Evolutionary conservation across 768 basidiomycete genomes (phyloP).

Genomic region (Lentinus brumalis): DNA sequence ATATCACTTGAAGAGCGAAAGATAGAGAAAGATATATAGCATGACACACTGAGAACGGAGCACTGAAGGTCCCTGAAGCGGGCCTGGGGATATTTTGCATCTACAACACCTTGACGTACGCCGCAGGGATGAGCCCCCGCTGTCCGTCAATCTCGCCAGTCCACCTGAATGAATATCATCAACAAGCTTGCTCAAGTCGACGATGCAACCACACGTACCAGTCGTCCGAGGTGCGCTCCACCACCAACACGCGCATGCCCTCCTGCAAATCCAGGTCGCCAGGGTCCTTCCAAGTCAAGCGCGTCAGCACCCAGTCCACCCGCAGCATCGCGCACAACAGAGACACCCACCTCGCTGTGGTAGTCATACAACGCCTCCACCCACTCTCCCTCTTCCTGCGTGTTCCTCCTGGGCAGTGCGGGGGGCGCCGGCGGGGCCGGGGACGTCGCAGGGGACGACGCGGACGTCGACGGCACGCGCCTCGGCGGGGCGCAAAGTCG

Average conservation of each 20-base stretch:
- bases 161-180: constrained; percentile 26
- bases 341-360: constrained; percentile 56
- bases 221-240: constrained; percentile 70
- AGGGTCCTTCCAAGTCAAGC: constrained; percentile 50
- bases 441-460: constrained; percentile 14
- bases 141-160: constrained; percentile 30
- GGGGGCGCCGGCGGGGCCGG: constrained; percentile 20
- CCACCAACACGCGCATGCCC: constrained; percentile 60
- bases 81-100: background rate
- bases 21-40: background rate
- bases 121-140: constrained; percentile 31
- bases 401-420: constrained; percentile 34
- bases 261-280: constrained; percentile 64
- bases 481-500: constrained; percentile 58
- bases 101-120: constrained; percentile 30
- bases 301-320: constrained; percentile 5
- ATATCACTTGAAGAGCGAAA: background rate
- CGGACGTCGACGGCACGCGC: constrained; percentile 29
- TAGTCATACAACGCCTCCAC: constrained; percentile 80
- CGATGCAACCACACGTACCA: constrained; percentile 50
- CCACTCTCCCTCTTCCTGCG: constrained; percentile 64
- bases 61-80: too few species aligned
- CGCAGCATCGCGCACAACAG: background rate
- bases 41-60: background rate
- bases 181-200: background rate